Base-by-base conservation (phyloP, 129 eudicot species). In the Sambucus nigra region DNA sequence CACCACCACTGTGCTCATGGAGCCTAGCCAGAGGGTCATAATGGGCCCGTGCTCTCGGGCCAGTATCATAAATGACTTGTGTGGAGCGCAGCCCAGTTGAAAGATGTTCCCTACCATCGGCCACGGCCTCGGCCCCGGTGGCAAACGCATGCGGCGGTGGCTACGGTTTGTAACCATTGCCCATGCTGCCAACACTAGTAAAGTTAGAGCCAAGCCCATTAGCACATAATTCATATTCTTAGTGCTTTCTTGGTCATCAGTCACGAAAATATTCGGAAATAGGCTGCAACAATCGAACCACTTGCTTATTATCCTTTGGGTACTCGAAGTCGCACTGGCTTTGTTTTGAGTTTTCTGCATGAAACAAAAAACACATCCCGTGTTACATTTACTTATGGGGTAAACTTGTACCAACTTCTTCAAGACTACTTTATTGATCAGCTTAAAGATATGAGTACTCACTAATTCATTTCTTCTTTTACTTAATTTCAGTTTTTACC, bases 21-120 rank as follows among this genome's bases (percentile, higher is more conserved):
- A 76, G 17, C 94, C 94, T 18, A 84, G 72, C 64, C 78, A 69
- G 0, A 84, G 73, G n/a, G 94, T 80, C 88, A 84, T 74, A 51
- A 84, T 48, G 53, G 94, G 77, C 24, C 85, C 94, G 39, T 80
- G 57, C 15, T 57, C 41, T 9, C 17, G 33, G 44, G 88, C 85
- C 51, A 84, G 28, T 28, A 71, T 63, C 18, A 78, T 77, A 14
- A 84, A 74, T 18, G 85, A 74, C 50, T 69, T 68, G 25, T 84
- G 88, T 14, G 88, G 86, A 33, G 70, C 52, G 45, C 65, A 67
- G 0, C 81, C 84, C 0, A 80, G 49, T 31, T 77, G 85, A 20
- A 77, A 61, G 4, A 84, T 68, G 68, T 80, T 80, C 1, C 88
- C 88, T 0, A 84, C 75, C 53, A 84, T 57, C 16, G 88, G 94